Percentiles rank a stretch among this genome's conserved stretches.
Evolutionary conservation across 768 basidiomycete genomes (phyloP).

Genomic region (Boletus vermiculosoides): DNA sequence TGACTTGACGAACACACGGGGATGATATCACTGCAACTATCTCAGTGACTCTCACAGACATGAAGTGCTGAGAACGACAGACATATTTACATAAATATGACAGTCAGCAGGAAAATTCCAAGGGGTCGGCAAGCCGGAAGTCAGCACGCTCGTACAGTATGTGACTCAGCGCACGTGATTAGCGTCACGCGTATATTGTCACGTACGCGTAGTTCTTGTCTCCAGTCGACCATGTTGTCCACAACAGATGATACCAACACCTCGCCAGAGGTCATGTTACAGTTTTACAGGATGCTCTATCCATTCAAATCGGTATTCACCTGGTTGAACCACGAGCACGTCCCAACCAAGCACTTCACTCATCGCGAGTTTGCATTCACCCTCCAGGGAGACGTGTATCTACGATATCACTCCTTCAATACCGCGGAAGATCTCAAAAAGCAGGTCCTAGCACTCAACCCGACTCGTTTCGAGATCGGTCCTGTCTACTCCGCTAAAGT

Average conservation of each 20-base stretch:
- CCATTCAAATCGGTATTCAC: constrained; percentile 92
- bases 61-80: neutral
- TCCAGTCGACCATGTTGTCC: constrained; percentile 8
- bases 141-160: too few relatives aligned
- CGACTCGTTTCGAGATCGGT: constrained; percentile 95
- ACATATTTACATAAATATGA: neutral
- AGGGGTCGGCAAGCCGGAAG: too few relatives aligned
- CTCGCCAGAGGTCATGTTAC: constrained; percentile 64
- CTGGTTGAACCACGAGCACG: constrained; percentile 93
- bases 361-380: constrained; percentile 97
- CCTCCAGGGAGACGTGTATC: constrained; percentile 83
- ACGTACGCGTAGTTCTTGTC: constrained; percentile 8
- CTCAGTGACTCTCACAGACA: too few relatives aligned
- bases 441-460: constrained; percentile 79
- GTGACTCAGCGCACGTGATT: constrained; percentile 14
- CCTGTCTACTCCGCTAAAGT: constrained; percentile 88
- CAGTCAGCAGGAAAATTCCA: too few relatives aligned
- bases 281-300: constrained; percentile 88
- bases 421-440: constrained; percentile 88
- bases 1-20: too few relatives aligned
- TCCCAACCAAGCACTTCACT: constrained; percentile 77
- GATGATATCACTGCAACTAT: too few relatives aligned
- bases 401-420: constrained; percentile 91
- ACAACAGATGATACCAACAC: constrained; percentile 22
- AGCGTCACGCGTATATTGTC: constrained; percentile 18